A percentile compares a stretch with the other conserved stretches of the same genome.
phyloP scores from a whole-genome alignment of 768 basidiomycete genomes.

The Lyophyllum semitale region DNA sequence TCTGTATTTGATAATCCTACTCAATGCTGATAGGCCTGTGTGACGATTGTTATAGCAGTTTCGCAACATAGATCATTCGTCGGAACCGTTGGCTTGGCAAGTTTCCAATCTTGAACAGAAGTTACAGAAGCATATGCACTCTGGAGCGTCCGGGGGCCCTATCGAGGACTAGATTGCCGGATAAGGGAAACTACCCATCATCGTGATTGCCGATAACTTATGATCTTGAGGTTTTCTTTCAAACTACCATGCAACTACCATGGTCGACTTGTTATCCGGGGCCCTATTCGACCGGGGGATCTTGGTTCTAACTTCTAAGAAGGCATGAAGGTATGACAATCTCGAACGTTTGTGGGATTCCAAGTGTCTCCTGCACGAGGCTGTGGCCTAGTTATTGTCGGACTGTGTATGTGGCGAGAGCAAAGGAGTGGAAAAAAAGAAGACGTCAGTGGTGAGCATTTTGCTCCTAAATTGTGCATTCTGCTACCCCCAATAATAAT shows the following conservation, averaged over 20 bases:
- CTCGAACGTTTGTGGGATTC: constrained; percentile 1
- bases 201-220: too few species aligned
- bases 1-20: too few species aligned
- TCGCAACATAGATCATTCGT: too few species aligned
- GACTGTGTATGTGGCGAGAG: too few species aligned
- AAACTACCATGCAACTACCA: not conserved
- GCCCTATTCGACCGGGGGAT: not conserved
- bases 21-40: too few species aligned
- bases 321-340: not conserved
- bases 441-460: not conserved
- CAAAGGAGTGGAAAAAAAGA: too few species aligned
- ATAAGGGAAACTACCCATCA: not conserved
- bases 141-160: too few species aligned
- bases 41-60: too few species aligned
- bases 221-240: constrained; percentile 3
- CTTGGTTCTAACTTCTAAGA: not conserved
- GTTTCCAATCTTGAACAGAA: too few species aligned
- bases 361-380: not conserved
- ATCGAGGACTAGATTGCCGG: not conserved
- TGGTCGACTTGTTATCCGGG: not conserved
- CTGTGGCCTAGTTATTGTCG: too few species aligned
- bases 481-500: not conserved
- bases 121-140: too few species aligned
- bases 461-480: not conserved
- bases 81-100: too few species aligned